A percentile compares a stretch with the other conserved stretches of the same genome.
Evolutionary conservation across 2,329 filamentous ascomycete species (phyloP).

Genomic region (Fusarium tricinctum): DNA sequence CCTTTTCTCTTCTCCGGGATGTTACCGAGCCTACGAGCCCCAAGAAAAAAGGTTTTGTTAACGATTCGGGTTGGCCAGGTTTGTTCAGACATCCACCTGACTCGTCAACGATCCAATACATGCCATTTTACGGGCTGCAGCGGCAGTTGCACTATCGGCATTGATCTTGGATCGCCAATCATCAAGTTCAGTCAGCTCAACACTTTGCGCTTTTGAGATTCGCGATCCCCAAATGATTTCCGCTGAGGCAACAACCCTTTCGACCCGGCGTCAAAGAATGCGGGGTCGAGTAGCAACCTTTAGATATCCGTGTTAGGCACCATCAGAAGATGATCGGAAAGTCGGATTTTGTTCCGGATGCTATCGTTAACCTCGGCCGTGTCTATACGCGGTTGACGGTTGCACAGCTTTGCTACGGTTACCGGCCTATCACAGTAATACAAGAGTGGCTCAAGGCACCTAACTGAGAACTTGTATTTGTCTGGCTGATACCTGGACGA

Average conservation of each 20-base stretch:
- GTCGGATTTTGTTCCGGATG: conserved; percentile 29
- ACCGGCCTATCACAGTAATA: conserved; percentile 15
- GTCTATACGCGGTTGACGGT: neutral
- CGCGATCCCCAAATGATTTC: conserved; percentile 22
- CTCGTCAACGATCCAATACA: conserved; percentile 10
- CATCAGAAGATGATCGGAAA: conserved; percentile 22
- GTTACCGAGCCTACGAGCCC: conserved; percentile 16
- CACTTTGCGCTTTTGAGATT: conserved; percentile 7
- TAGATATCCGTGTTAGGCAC: neutral
- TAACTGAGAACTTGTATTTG: neutral
- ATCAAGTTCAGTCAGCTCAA: conserved; percentile 11
- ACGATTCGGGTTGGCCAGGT: conserved; percentile 14
- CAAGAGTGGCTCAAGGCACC: neutral
- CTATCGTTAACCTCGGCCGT: conserved; percentile 30
- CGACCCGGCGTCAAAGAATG: conserved; percentile 44
- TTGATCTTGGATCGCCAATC: neutral
- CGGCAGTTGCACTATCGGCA: neutral
- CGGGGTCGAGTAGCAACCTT: conserved; percentile 34
- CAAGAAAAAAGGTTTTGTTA: conserved; percentile 12
- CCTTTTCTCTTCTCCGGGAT: conserved; percentile 28
- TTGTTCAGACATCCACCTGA: conserved; percentile 15
- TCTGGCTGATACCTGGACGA: neutral
- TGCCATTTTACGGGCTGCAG: conserved; percentile 2
- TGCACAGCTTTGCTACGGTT: conserved; percentile 19
- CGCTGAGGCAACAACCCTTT: conserved; percentile 27